Evolutionary conservation across 495 filamentous ascomycete species (phyloP), one percentile per base, ranked within the genome.

Genomic region (Astrocystis sublimbata): DNA sequence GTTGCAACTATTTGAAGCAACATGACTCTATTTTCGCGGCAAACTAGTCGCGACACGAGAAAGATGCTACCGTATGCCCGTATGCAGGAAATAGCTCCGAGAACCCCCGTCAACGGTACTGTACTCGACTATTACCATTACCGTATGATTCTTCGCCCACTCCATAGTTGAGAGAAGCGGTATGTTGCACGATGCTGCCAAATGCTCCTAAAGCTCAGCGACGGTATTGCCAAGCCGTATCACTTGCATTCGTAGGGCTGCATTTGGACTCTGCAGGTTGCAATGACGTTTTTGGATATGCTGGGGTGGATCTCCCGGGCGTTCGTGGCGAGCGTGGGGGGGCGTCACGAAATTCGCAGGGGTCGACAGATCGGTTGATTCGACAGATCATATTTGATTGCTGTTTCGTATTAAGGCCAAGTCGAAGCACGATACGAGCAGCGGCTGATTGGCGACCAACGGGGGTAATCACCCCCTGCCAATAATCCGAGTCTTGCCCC

Each of bases 31-130:
- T 49, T 45, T 57, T n/a, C 19, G 36, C 47, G 58, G 28, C 58
- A 51, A 51, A 28, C 58, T 60, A 60, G 46, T 13, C 35, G 58
- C 58, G 38, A 61, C 60, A 62, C 60, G 60, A 62, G 60, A 41
- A 53, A 40, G 40, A 56, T 62, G 51, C 24, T 56, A 62, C 51
- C 60, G 40, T 41, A 54, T 49, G 30, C 19, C 51, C 60, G 40
- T 41, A 54, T 49, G 30, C 19, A 46, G 60, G 17, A 35, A 23
- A 46, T 36, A 55, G 51, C 60, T 59, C 56, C 42, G 56, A 59
- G 55, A 9, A 59, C 6, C 56, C 60, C 60, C 40, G 51, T 62
- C 60, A 53, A 38, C n/a, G 1, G 47, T 41, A 19, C 58, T 61
- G 43, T 46, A 53, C 28, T 43, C 53, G 53, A 38, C 36, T 43